These are phyloP conservation scores for Dictyostelium capitatum DNA, from an alignment of 78 protist genomes.

Conservation along the genomic window DNA sequence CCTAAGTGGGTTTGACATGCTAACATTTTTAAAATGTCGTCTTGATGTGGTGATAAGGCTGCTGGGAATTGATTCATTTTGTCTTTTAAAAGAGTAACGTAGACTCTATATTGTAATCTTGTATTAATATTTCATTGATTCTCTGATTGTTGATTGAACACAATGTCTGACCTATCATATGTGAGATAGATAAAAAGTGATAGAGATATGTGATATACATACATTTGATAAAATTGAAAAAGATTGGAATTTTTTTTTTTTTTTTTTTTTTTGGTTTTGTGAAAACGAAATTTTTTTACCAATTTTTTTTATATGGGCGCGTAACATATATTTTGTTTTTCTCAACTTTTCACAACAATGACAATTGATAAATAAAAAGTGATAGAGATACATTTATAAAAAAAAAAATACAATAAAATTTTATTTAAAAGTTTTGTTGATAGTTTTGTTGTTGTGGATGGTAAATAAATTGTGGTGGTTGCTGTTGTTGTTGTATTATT, in stretches of 20 bases:
- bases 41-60: slow-evolving; percentile 92
- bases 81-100: slow-evolving; percentile 68
- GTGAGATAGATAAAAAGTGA: neutral
- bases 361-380: too few species aligned
- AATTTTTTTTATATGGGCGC: too few species aligned
- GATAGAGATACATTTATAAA: neutral
- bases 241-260: neutral
- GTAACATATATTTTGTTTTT: too few species aligned
- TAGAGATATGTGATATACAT: slow-evolving; percentile 5
- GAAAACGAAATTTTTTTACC: too few species aligned
- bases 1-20: slow-evolving; percentile 98
- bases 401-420: neutral
- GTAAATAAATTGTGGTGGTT: neutral
- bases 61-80: slow-evolving; percentile 86
- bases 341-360: too few species aligned
- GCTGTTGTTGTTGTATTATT: neutral
- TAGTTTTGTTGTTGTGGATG: neutral
- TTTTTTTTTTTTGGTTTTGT: neutral
- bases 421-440: neutral
- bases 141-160: too few species aligned
- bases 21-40: slow-evolving; percentile 97
- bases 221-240: neutral
- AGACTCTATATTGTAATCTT: neutral
- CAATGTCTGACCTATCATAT: too few species aligned
- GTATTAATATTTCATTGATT: too few species aligned